These are phyloP conservation scores for Fusarium hainanense DNA, from an alignment of 2,329 filamentous ascomycete species.

Conservation along the genomic window DNA sequence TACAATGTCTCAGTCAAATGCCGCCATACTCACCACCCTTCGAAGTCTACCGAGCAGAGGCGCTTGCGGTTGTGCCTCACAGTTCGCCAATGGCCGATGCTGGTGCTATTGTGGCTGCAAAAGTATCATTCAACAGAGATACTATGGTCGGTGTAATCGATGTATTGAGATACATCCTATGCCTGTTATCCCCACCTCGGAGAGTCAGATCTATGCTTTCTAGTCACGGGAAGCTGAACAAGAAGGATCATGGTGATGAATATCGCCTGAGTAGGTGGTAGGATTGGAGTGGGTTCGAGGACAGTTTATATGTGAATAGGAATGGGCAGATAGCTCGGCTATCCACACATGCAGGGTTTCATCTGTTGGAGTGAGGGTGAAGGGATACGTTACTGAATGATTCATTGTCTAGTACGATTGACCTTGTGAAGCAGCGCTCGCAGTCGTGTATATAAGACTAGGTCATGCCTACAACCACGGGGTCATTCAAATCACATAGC, in stretches of 20 bases:
- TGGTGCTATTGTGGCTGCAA: not conserved
- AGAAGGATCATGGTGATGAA: accelerated
- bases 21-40: not conserved
- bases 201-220: not conserved
- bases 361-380: not conserved
- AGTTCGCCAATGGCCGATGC: not conserved
- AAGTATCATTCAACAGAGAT: not conserved
- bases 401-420: not conserved
- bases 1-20: not conserved
- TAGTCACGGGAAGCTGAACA: not conserved
- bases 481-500: not conserved
- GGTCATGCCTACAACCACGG: too few relatives aligned
- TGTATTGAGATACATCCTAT: not conserved
- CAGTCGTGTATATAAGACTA: not conserved
- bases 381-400: not conserved
- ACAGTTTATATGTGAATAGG: not conserved
- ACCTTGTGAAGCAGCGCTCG: not conserved
- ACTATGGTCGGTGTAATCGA: not conserved
- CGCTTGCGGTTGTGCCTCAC: too few relatives aligned
- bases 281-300: not conserved
- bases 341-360: not conserved
- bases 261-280: not conserved
- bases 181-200: not conserved
- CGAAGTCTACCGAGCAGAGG: accelerated
- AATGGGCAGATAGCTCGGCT: not conserved